phyloP scores from a whole-genome alignment of 2,329 filamentous ascomycete genomes.

The Aureobasidium zeae region DNA sequence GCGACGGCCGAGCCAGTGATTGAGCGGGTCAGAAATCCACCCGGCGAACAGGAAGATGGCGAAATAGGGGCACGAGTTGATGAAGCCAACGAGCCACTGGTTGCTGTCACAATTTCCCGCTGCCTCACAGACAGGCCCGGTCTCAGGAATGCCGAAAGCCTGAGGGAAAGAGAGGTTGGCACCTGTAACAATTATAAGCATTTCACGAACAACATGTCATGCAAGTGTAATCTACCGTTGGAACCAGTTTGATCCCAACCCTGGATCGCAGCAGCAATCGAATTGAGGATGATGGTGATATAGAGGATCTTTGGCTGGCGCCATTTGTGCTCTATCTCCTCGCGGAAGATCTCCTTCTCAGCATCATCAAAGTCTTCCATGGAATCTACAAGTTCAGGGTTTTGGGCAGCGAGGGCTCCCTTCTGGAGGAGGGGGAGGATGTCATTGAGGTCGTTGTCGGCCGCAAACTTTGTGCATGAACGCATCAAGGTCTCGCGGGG shows the following conservation, averaged over 20 bases:
- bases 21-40: slow-evolving; percentile 22
- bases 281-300: slow-evolving; percentile 44
- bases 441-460: slow-evolving; percentile 35
- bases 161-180: slow-evolving; percentile 44
- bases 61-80: slow-evolving; percentile 53
- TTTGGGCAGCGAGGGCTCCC: slow-evolving; percentile 42
- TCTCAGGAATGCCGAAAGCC: slow-evolving; percentile 29
- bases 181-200: too few relatives aligned
- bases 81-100: slow-evolving; percentile 54
- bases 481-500: slow-evolving; percentile 43
- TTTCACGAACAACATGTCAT: too few relatives aligned
- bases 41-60: slow-evolving; percentile 27
- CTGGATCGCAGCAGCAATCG: slow-evolving; percentile 43
- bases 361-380: slow-evolving; percentile 35
- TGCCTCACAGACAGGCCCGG: slow-evolving; percentile 33
- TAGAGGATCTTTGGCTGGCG: slow-evolving; percentile 41
- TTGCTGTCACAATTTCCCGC: slow-evolving; percentile 26
- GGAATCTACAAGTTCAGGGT: slow-evolving; percentile 38
- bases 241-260: slow-evolving; percentile 46
- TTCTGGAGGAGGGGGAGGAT: slow-evolving; percentile 36
- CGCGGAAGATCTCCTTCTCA: slow-evolving; percentile 36
- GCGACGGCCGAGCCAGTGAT: slow-evolving; percentile 26
- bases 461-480: slow-evolving; percentile 48
- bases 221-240: too few relatives aligned
- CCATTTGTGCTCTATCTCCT: slow-evolving; percentile 43